phyloP scores from a whole-genome alignment of 176 grass and related monocot genomes.

The Melocanna baccifera region DNA sequence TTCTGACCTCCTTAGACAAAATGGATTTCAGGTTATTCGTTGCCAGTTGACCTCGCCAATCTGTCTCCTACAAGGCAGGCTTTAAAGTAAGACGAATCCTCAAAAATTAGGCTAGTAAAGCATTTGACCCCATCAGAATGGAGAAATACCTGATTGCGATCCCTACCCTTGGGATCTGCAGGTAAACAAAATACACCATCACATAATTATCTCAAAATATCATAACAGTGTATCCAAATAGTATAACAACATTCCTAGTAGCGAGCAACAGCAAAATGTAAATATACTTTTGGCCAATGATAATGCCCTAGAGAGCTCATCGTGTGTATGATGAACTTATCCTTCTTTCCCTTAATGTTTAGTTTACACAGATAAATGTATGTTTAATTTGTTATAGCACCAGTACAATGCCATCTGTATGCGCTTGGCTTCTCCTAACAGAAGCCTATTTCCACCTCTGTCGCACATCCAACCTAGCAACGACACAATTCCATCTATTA shows the following conservation, averaged over 20 bases:
- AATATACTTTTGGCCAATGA: not conserved
- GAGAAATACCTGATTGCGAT: conserved; percentile 56
- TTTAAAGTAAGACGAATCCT: conserved; percentile 12
- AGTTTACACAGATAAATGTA: not conserved
- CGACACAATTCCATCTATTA: not conserved
- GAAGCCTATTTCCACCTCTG: not conserved
- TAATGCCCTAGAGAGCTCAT: not conserved
- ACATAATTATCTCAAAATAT: conserved; percentile 3
- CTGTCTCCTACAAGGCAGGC: conserved; percentile 41
- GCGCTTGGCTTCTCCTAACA: not conserved
- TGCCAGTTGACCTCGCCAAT: conserved; percentile 60
- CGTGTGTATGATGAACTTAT: not conserved
- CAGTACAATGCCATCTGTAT: not conserved
- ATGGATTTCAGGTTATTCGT: conserved; percentile 69
- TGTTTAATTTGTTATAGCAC: not conserved
- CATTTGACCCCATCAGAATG: not conserved
- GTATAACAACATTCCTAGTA: not conserved
- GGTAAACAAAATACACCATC: conserved; percentile 17
- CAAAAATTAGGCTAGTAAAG: conserved; percentile 10
- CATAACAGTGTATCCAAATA: not conserved
- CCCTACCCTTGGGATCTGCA: conserved; percentile 56
- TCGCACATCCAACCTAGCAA: not conserved
- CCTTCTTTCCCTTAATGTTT: not conserved
- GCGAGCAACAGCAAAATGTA: not conserved
- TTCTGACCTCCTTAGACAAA: conserved; percentile 80